Evolutionary conservation across 495 filamentous ascomycete species (phyloP), one percentile per base, ranked within the genome.

Genomic region (Aspergillus campestris): DNA sequence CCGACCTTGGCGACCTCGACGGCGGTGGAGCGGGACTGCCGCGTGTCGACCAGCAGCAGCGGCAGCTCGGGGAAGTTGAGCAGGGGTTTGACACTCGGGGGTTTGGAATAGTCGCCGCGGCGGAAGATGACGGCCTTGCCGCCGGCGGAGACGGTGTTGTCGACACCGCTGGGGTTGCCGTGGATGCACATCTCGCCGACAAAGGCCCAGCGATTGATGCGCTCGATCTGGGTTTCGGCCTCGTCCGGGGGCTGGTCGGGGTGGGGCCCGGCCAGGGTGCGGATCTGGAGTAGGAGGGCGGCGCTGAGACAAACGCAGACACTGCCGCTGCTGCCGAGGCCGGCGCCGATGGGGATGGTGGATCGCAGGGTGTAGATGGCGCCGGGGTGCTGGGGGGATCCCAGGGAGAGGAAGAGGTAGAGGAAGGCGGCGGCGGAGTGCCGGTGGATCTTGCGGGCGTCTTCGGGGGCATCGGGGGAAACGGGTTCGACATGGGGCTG

Each of bases 161-260:
- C 92, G 41, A 98, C 87, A 0, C 92, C 92, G 7, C 87, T 94
- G 5, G 92, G 91, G 59, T 95, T 95, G 24, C 90, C 90, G 64
- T 98, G 92, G 35, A 95, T 96, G 56, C 87, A 90, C 77, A 96
- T 82, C 67, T 98, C 92, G 24, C 86, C 88, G 1, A 97, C 92
- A 59, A 94, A 96, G 0, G 92, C 91, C 92, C 92, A 98, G 42
- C 84, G 80, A 60, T 98, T 98, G 57, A 98, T 94, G 44, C 90
- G 81, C 67, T 97, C 88, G 14, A 95, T 72, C 58, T 97, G 90
- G 32, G 84, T 60, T 31, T 83, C 81, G 32, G 84, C 84, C 70
- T 96, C 92, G 10, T 82, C 77, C 2, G 77, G 55, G 9, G 86
- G 85, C 62, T 96, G 91, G 57, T 95, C 91, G 6, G 81, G 82